Base-by-base conservation (phyloP, 768 basidiomycete genomes). In the Rhizopogon vesiculosus region DNA sequence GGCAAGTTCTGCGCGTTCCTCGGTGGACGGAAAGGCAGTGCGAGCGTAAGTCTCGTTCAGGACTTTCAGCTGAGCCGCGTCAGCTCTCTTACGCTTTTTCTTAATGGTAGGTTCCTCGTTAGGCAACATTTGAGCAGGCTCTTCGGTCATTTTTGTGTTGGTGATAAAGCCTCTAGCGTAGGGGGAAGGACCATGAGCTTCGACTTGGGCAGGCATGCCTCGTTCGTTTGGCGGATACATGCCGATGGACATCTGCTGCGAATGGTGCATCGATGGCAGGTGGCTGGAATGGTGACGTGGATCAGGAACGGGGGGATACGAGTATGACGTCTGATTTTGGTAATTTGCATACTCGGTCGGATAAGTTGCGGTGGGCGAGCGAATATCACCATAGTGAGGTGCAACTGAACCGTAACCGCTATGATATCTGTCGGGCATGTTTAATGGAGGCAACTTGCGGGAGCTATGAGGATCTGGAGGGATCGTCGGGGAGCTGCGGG, bases 1-100 rank as follows among this genome's bases (percentile, higher is more conserved):
- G 13, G 91, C 90, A 48, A 92, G 72, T 33, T 82, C 83, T 39
- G 81, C 77, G n/a, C 91, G 83, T 68, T 93, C 91, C 68, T 91
- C 90, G 9, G 91, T 93, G 13, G 91, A 90, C 19, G 91, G 91
- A 63, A 93, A 93, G 16, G 91, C 89, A 3, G 91, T 93, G 56
- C 90, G 82, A 59, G 74, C 76, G 67, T 91, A 93, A 0, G 84
- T 86, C 65, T 87, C 87, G 66, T 91, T 92, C 67, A 93, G 76
- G 29, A 89, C 83, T 66, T 87, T 87, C 57, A 92, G 75, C 62
- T 93, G 91, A 41, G 79, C 78, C 13, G 88, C 86, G 62, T 91
- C 89, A 6, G 90, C 91, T 56, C 90, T 84, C 76, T 89, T 90
- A 69, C 90, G 82, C 72, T 92, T 92, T 77, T 91, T 91, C 77